Base-by-base conservation (phyloP, 176 grass and related monocot species). In the Hyparrhenia diplandra region DNA sequence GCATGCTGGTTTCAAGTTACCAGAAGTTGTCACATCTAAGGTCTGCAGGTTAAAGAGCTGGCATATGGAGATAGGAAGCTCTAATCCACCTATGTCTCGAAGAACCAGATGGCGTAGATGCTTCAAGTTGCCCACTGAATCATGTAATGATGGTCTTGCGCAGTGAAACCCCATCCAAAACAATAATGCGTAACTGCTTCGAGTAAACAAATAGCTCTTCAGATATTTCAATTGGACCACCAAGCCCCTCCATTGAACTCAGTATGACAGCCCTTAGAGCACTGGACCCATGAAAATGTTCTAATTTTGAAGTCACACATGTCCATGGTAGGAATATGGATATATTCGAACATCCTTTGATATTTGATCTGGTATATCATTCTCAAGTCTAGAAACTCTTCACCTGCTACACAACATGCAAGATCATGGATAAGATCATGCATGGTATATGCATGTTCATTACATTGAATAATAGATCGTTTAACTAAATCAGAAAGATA, bases 401-500 rank as follows among this genome's bases (percentile, higher is more conserved):
- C 55, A 29, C 5, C 74, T 20, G 74, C 37, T 42, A 76, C 8
- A 18, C 25, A 42, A n/a, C 73, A 76, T 60, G 73, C 73, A 76
- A 76, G 73, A 27, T 76, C 73, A 60, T 76, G 73, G 34, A 24
- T 57, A 27, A 61, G 27, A 29, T 57, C 72, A 62, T 64, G 51
- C 37, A 62, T 6, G 21, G 55, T 5, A 34, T 76, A 76, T 39
- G 1, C 37, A 41, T 29, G 9, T 10, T 60, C 55, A 18, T 68
- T 13, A 8, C 55, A 42, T 40, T 30, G 34, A 28, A 69, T 23
- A 10, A 64, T 32, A n/a, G 75, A 78, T 36, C 59, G 25, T 3
- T 83, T 81, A 61, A 90, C 17, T 75, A 90, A 71, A 37, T 90
- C 68, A 13, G 69, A 59, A 59, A 85, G 67, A 66, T 78, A 91